These are phyloP conservation scores for Mitragyna speciosa DNA, from an alignment of 257 asterid species.

Conservation along the genomic window DNA sequence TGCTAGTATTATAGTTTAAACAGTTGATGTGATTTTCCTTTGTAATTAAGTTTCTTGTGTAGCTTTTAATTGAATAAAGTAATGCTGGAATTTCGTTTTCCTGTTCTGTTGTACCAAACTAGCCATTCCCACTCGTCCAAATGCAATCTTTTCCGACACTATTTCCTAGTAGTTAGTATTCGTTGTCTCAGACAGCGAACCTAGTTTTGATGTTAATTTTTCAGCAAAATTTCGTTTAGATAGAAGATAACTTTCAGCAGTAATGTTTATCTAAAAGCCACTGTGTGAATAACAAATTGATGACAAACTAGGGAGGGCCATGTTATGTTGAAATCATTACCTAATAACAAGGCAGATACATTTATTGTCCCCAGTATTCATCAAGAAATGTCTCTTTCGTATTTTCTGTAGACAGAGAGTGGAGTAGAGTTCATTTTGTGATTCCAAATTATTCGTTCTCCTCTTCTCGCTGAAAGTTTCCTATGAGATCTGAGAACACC, in stretches of 20 bases:
- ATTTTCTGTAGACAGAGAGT: background rate
- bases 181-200: background rate
- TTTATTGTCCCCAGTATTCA: background rate
- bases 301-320: too few relatives aligned
- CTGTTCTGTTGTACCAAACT: slow-evolving; percentile 35
- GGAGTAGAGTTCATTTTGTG: background rate
- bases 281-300: background rate
- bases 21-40: slow-evolving; percentile 24
- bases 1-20: background rate
- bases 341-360: background rate
- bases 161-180: background rate
- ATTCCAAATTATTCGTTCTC: background rate
- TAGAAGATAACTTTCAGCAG: background rate
- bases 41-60: slow-evolving; percentile 27
- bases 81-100: slow-evolving; percentile 54
- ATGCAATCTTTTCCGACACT: background rate
- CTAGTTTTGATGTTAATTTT: background rate
- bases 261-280: background rate
- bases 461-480: background rate
- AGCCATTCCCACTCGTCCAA: background rate
- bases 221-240: background rate
- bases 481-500: background rate
- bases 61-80: slow-evolving; percentile 30
- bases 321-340: background rate
- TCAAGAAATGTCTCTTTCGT: background rate